Evolutionary conservation across 345 rosid species (phyloP), one percentile per base, ranked within the genome.

Genomic region (Lagerstroemia speciosa): DNA sequence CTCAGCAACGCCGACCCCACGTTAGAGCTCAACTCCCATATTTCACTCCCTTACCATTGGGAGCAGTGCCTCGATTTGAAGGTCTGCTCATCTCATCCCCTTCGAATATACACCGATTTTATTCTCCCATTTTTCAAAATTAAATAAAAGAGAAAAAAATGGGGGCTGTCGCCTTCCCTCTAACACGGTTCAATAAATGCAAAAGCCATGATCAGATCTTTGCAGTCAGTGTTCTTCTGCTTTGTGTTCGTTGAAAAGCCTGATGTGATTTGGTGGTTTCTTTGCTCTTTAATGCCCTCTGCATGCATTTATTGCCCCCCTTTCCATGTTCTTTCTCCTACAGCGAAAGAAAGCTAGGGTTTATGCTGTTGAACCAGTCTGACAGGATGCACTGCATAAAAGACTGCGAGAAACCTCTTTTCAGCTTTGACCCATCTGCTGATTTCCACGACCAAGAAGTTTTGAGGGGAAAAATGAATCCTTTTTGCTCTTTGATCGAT

Each of bases 51-150:
- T 81, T 84, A 75, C 79, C 84, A 86, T 37, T 83, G 95, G 94
- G 94, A 93, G 73, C 94, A 89, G 78, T 93, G 97, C 69, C 96
- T 93, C 73, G 96, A 93, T 82, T 83, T 91, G 62, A 82, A 86
- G 96, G 98, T 89, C 63, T 15, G 43, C 15, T 43, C 19, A 20
- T 22, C 15, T 43, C 19, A 20, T 22, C 55, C 7, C 46, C 14
- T 8, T 8, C 15, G 46, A 41, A 41, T 41, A 41, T 8, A 41
- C 19, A 29, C 48, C 20, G 62, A 20, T 66, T 48, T 43, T 31
- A 26, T 45, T 12, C 60, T 45, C 3, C 20, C n/a, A n/a, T n/a
- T 9, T 17, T 20, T 5, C 1, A 29, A 38, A n/a, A 26, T n/a
- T n/a, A n/a, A n/a, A n/a, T n/a, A 24, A 38, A 26, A 12, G n/a